Percentiles rank a stretch among this genome's conserved stretches.
phyloP scores from a whole-genome alignment of 2,329 filamentous ascomycete species.

The Bertia moriformis region DNA sequence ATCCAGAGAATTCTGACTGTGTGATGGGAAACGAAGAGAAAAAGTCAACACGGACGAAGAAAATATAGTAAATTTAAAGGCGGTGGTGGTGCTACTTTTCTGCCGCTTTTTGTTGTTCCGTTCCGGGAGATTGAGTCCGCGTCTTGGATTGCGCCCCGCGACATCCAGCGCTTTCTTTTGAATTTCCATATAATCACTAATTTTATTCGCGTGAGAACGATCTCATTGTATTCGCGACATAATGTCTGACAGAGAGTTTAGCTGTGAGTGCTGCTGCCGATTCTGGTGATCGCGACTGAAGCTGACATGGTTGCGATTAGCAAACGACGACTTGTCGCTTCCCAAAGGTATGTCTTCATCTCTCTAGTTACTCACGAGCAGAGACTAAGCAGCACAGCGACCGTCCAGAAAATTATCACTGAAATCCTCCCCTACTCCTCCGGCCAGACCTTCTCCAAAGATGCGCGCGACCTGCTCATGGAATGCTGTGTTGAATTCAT shows the following conservation, averaged over 20 bases:
- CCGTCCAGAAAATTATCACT: conserved; percentile 74
- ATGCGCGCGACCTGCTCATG: conserved; percentile 86
- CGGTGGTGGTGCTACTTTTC: too few species aligned
- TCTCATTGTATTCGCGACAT: too few species aligned
- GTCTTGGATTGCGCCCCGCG: too few species aligned
- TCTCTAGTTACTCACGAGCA: background rate
- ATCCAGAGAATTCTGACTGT: too few species aligned
- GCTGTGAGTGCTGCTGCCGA: conserved; percentile 27
- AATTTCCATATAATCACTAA: too few species aligned
- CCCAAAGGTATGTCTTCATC: conserved; percentile 37
- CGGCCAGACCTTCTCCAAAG: conserved; percentile 81
- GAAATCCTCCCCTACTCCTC: conserved; percentile 72
- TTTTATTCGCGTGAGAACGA: too few species aligned
- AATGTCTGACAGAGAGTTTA: conserved; percentile 56
- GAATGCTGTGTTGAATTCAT: conserved; percentile 99
- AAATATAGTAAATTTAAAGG: too few species aligned
- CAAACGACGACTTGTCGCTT: conserved; percentile 47
- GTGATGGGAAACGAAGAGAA: too few species aligned
- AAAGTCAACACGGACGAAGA: too few species aligned
- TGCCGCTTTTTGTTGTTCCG: too few species aligned
- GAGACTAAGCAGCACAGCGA: conserved; percentile 26
- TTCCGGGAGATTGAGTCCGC: too few species aligned
- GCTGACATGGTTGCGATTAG: conserved; percentile 15
- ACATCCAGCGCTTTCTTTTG: too few species aligned
- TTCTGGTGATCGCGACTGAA: background rate